Conservation (phyloP, 2,329 filamentous ascomycete genomes). For the Zasmidium citrigriseum region DNA sequence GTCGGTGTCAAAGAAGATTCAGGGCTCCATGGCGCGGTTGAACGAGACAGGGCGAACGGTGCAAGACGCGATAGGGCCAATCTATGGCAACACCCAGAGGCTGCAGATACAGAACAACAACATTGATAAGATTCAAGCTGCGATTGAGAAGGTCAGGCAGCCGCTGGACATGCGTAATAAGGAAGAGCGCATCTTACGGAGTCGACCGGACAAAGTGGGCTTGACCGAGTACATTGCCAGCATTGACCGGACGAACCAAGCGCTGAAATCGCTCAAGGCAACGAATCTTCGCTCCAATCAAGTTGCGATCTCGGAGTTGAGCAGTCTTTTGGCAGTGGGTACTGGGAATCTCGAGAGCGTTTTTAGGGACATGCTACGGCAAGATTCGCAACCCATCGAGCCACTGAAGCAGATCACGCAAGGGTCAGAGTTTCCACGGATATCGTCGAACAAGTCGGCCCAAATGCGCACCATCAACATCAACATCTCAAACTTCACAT, state of each 20-base stretch:
- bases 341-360: slow-evolving; percentile 81
- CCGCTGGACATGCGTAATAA: slow-evolving; percentile 90
- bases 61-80: slow-evolving; percentile 85
- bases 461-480: slow-evolving; percentile 76
- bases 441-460: slow-evolving; percentile 75
- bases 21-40: slow-evolving; percentile 78
- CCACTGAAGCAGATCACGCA: slow-evolving; percentile 93
- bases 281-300: slow-evolving; percentile 94
- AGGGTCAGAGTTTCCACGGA: slow-evolving; percentile 69
- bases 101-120: slow-evolving; percentile 88
- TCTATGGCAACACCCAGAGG: slow-evolving; percentile 88
- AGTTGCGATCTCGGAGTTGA: slow-evolving; percentile 79
- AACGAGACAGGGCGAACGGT: slow-evolving; percentile 89
- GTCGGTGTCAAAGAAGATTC: slow-evolving; percentile 91
- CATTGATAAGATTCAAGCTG: slow-evolving; percentile 79
- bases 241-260: slow-evolving; percentile 82
- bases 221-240: slow-evolving; percentile 84
- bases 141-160: slow-evolving; percentile 84
- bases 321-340: slow-evolving; percentile 73
- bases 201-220: slow-evolving; percentile 75
- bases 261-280: slow-evolving; percentile 78
- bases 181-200: slow-evolving; percentile 86
- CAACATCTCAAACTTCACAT: slow-evolving; percentile 33
- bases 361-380: slow-evolving; percentile 75
- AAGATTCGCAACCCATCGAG: slow-evolving; percentile 79